Evolutionary conservation across 1,284 basidiomycete genomes (phyloP), one percentile per base, ranked within the genome.

Genomic region (Puccinia coronata): DNA sequence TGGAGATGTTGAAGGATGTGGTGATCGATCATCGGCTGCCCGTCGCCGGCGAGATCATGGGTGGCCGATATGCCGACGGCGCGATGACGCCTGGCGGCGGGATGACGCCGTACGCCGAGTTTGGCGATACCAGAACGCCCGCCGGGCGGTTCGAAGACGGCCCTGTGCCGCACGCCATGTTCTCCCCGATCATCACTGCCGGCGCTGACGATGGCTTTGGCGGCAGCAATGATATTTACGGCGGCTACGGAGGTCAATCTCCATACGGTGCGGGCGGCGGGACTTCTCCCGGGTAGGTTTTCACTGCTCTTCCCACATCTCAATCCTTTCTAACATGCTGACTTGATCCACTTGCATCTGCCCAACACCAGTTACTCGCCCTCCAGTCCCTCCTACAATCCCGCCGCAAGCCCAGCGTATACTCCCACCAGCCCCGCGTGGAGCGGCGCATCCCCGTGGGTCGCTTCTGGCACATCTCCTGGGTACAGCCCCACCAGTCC

Each of bases 1-100:
- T 98, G 84, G 93, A 96, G 84, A 97, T 98, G 95, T 90, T 99
- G 84, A 97, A 98, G 89, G 96, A 99, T 83, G 96, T 98, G 71
- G 96, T 99, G 81, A 93, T 98, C 80, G 97, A 99, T 86, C 94
- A 96, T 85, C 92, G 95, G 63, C 88, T 98, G 82, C 96, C 96
- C 0, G 87, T 88, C 80, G 80, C 80, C n/a, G 85, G 85, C 34
- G 86, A 85, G 41, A 82, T 86, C 73, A 92, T 95, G 47, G 92
- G 94, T 85, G 91, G 91, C 67, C 80, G 83, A 36, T 92, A 92
- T 83, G 90, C 91, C 14, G 92, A 93, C 78, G 94, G 93, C 20
- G 93, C 92, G 14, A 94, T 95, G 91, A 98, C 95, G 0, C 95
- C 95, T 3, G 94, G 93, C 25, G 85, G 85, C 18, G 88, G 87